phyloP scores from a whole-genome alignment of 140 eudicot species.

The Cichorium intybus region DNA sequence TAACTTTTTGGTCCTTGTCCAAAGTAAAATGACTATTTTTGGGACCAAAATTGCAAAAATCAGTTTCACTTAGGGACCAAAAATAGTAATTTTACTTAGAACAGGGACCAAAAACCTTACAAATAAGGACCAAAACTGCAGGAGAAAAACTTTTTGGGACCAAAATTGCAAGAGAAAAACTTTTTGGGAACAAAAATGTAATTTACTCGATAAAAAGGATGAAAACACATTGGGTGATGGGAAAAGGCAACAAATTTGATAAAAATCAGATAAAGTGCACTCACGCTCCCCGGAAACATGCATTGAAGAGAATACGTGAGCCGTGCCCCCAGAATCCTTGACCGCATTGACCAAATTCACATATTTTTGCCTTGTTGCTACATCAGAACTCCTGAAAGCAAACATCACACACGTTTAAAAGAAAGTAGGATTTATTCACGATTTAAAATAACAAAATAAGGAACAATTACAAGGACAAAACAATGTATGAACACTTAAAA shows the following conservation, averaged over 20 bases:
- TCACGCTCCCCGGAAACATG: constrained; percentile 97
- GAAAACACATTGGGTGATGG: too few species aligned
- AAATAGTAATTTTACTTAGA: too few species aligned
- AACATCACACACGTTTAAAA: neutral
- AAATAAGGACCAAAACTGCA: too few species aligned
- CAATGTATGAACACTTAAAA: neutral
- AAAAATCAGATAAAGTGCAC: constrained; percentile 32
- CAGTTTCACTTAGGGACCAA: neutral
- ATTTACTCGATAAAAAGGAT: neutral
- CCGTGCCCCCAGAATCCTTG: constrained; percentile 75
- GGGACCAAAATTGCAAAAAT: neutral
- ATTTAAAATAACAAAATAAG: neutral
- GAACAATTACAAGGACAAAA: constrained; percentile 2
- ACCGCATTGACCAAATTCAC: constrained; percentile 69
- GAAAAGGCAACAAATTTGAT: too few species aligned
- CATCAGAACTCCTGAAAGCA: constrained; percentile 69
- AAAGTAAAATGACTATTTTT: too few species aligned
- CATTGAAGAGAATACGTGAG: constrained; percentile 86
- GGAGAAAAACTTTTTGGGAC: too few species aligned
- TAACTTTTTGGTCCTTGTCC: neutral
- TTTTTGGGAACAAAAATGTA: neutral
- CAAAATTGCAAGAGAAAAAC: neutral
- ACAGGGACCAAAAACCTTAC: too few species aligned
- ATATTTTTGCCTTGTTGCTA: constrained; percentile 63
- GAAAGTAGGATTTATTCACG: neutral